Evolutionary conservation across 352 stramenopile species (phyloP), one percentile per base, ranked within the genome.

Genomic region (Phytophthora litchii): DNA sequence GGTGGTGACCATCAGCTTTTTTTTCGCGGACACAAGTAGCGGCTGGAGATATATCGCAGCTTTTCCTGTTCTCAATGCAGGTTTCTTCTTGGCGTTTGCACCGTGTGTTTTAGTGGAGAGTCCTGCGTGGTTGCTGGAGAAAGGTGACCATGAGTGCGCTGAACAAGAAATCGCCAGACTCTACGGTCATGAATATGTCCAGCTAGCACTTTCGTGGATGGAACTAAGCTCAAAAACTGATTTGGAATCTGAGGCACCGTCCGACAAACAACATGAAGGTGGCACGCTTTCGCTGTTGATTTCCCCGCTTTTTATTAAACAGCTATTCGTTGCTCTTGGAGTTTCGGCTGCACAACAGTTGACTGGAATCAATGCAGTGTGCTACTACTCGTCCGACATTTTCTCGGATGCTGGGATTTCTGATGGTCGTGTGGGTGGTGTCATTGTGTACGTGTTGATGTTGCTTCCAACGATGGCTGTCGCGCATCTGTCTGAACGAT

Each of bases 291-390:
- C 46, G 37, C 46, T 51, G 13, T 16, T 61, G 8, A 17, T 64
- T 16, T 57, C 65, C 20, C 49, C 46, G 31, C 37, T 76, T 16
- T 70, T 78, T 36, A 70, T 73, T 14, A 38, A 60, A 3, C 76
- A 86, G 45, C 47, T 81, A 0, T 45, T 86, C 3, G 58, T 78
- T 4, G 76, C 75, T 2, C 63, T 82, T 3, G 68, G 58, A 0
- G 53, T 87, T 16, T 66, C 70, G 8, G 54, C 54, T 37, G 67
- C 68, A 9, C 77, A 86, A 34, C 78, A 89, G 38, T 64, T 89
- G 36, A 80, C 78, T 0, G 80, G 80, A 12, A 83, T 91, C 44
- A 87, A 88, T 54, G 74, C 71, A 13, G 70, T 88, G 20, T 88
- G 83, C 60, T 77, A 82, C 54, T 89, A 89, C 58, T 88, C 77